Evolutionary conservation across 139 green algal species (phyloP).

Genomic region (Gonium pectorale): DNA sequence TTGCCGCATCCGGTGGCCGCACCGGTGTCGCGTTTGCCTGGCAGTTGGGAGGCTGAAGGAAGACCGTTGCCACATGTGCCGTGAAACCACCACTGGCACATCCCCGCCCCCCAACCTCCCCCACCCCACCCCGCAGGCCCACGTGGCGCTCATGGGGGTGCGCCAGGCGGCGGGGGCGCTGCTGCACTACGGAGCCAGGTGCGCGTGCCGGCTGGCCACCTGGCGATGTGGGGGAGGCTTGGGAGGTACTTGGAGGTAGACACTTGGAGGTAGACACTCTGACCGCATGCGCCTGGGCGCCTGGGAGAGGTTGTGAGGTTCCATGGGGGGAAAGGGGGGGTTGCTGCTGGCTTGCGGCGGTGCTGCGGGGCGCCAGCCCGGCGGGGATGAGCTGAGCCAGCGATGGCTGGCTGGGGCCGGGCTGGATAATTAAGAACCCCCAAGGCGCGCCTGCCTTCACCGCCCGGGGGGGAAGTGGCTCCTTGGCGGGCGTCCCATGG

Average conservation of each 20-base stretch:
- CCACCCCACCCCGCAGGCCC: background rate
- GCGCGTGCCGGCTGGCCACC: background rate
- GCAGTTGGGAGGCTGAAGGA: background rate
- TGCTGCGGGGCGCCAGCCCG: no score
- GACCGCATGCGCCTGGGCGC: background rate
- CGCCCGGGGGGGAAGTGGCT: no score
- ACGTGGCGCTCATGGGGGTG: constrained; percentile 23
- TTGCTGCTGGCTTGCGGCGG: no score
- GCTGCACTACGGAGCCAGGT: constrained; percentile 16
- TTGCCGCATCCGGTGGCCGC: background rate
- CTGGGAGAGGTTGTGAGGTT: no score
- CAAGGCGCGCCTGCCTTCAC: no score
- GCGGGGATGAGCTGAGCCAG: no score
- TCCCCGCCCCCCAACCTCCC: background rate
- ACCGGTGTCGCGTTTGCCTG: background rate
- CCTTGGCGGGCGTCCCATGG: background rate
- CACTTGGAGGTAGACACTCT: background rate
- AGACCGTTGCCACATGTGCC: background rate
- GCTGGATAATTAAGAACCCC: no score
- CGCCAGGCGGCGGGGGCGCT: constrained; percentile 27
- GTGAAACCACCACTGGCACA: background rate
- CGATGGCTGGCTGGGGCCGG: no score
- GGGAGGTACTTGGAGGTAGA: background rate
- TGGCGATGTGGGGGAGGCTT: background rate
- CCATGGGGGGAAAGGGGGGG: no score